phyloP scores from a whole-genome alignment of 441 rosid species.

The Geranium incanum region DNA sequence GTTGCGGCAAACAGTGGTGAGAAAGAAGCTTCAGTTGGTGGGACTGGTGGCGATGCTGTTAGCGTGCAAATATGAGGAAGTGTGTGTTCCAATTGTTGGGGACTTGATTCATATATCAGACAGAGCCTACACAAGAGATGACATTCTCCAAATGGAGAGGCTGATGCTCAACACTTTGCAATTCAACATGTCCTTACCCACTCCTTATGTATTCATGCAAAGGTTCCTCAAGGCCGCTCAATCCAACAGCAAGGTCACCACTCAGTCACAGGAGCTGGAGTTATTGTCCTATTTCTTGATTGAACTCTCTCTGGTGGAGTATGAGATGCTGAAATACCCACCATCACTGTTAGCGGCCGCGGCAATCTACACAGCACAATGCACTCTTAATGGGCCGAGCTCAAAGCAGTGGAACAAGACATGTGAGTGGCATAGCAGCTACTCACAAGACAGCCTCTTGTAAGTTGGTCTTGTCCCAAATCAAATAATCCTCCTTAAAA shows the following conservation, averaged over 20 bases:
- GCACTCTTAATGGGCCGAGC: slow-evolving; percentile 50
- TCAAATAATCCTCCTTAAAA: not conserved
- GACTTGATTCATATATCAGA: slow-evolving; percentile 84
- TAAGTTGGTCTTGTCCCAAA: slow-evolving; percentile 27
- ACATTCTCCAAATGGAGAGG: slow-evolving; percentile 79
- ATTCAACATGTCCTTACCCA: slow-evolving; percentile 73
- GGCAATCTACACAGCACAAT: slow-evolving; percentile 74
- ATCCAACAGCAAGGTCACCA: slow-evolving; percentile 71
- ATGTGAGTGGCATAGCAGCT: slow-evolving; percentile 54
- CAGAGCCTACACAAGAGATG: slow-evolving; percentile 67
- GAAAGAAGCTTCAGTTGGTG: slow-evolving; percentile 90
- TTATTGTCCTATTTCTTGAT: slow-evolving; percentile 65
- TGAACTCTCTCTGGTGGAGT: slow-evolving; percentile 79
- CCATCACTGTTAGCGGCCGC: slow-evolving; percentile 74
- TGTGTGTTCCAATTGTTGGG: slow-evolving; percentile 72
- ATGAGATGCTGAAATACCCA: slow-evolving; percentile 60
- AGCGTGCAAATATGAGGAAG: slow-evolving; percentile 97
- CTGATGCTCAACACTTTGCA: slow-evolving; percentile 61
- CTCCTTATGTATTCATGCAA: slow-evolving; percentile 73
- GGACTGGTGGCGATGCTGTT: slow-evolving; percentile 84
- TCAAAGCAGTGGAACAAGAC: slow-evolving; percentile 66
- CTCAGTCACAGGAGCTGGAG: slow-evolving; percentile 45
- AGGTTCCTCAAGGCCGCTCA: slow-evolving; percentile 88
- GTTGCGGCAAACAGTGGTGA: slow-evolving; percentile 49
- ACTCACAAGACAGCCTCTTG: slow-evolving; percentile 63